phyloP scores from a whole-genome alignment of 2,329 filamentous ascomycete species.

The Neoscytalidium dimidiatum region DNA sequence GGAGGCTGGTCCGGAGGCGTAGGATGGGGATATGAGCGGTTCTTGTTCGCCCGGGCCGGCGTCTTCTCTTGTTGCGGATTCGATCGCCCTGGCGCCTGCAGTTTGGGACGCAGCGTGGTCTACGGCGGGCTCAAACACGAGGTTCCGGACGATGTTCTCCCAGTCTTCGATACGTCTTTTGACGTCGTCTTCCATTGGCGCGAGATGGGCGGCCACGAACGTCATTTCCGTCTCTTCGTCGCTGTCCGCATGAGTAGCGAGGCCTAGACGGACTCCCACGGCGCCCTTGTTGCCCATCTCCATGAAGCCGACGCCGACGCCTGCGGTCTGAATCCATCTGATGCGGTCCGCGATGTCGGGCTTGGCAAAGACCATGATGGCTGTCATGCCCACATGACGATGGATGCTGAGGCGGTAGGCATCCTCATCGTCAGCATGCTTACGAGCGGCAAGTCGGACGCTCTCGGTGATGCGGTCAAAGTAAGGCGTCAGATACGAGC shows the following conservation, averaged over 20 bases:
- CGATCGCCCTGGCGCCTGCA: slow-evolving; percentile 1
- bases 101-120: slow-evolving; percentile 3
- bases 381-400: slow-evolving; percentile 85
- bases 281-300: slow-evolving; percentile 97
- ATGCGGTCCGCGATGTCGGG: slow-evolving; percentile 60
- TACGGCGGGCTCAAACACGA: slow-evolving; percentile 63
- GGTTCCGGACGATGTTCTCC: slow-evolving; percentile 75
- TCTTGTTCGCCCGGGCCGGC: slow-evolving; percentile 25
- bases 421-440: slow-evolving; percentile 40
- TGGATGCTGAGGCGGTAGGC: slow-evolving; percentile 71
- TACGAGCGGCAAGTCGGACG: slow-evolving; percentile 66
- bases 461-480: slow-evolving; percentile 71
- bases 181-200: slow-evolving; percentile 80
- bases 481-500: slow-evolving; percentile 75
- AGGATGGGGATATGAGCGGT: slow-evolving; percentile 31
- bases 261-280: slow-evolving; percentile 73
- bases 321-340: slow-evolving; percentile 70
- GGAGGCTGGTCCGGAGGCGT: slow-evolving; percentile 27
- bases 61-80: not conserved
- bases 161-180: slow-evolving; percentile 82
- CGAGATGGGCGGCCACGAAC: slow-evolving; percentile 85
- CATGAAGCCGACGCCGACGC: slow-evolving; percentile 79
- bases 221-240: slow-evolving; percentile 65
- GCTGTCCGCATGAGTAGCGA: slow-evolving; percentile 37
- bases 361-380: slow-evolving; percentile 79